Conservation (phyloP, 768 basidiomycete species). For the Tulasnella sp. region DNA sequence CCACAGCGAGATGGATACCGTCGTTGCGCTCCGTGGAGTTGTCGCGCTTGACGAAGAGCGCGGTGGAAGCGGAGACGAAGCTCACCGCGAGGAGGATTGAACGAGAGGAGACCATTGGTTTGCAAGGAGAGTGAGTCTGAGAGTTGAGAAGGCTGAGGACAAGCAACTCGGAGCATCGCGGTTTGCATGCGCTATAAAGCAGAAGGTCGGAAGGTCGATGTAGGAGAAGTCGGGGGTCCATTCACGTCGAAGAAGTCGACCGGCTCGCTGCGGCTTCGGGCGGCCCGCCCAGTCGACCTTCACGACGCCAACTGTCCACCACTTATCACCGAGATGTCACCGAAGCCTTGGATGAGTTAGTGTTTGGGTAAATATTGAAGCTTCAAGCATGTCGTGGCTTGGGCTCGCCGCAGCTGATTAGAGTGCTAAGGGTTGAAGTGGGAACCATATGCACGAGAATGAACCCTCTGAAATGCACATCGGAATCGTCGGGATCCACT, state of each 20-base stretch:
- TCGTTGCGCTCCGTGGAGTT: slow-evolving; percentile 7
- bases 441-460: too few relatives aligned
- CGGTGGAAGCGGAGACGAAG: not conserved
- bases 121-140: not conserved
- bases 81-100: not conserved
- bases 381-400: too few relatives aligned
- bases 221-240: too few relatives aligned
- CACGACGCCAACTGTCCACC: not conserved
- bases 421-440: too few relatives aligned
- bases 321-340: not conserved
- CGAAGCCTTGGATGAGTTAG: not conserved
- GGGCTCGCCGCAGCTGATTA: too few relatives aligned
- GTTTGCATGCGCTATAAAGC: not conserved
- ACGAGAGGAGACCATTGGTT: not conserved
- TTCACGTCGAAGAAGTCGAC: not conserved
- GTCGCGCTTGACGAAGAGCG: not conserved
- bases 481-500: too few relatives aligned
- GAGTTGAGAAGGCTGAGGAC: not conserved
- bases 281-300: not conserved
- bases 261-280: not conserved
- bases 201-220: too few relatives aligned
- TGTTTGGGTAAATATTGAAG: not conserved
- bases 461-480: too few relatives aligned
- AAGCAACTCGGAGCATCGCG: too few relatives aligned
- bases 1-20: slow-evolving; percentile 31